Base-by-base conservation (phyloP, 139 green algal species). In the Chlamydomonas incerta region DNA sequence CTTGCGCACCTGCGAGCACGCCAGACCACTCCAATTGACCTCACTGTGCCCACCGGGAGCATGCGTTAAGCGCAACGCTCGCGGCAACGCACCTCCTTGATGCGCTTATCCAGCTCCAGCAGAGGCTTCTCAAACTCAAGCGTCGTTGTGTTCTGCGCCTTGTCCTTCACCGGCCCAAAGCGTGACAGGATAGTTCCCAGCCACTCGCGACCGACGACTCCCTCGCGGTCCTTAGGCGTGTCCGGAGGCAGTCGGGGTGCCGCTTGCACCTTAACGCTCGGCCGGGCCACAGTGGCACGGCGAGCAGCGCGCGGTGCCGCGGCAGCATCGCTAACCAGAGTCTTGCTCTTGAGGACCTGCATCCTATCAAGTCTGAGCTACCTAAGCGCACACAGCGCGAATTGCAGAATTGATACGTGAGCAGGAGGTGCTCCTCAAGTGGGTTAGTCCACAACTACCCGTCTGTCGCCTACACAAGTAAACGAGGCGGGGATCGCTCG, bases 41-140 rank as follows among this genome's bases (percentile, higher is more conserved):
- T 50, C 41, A 50, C 41, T 50, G 41, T 50, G 41, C 6, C 41
- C 41, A 50, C 8, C 41, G 8, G 8, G 41, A 50, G 41, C 41
- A 50, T 50, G 41, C 41, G 8, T 50, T 8, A 8, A 50, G 41
- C 41, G 41, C 5, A 50, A 50, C 41, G 41, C 41, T 50, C 41
- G 41, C 41, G 41, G 41, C 41, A 50, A 50, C 90, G 35, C 68
- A 98, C 97, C 96, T 99, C 97, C 83, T 96, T 96, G 91, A 99
- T 99, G 60, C 96, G 92, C 89, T 98, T 98, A 88, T 99, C 96
- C 70, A 99, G 92, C 91, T 99, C 96, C 41, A 98, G 92, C 31
- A 99, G 90, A 1, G 96, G 96, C 91, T 98, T 98, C 91, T 99
- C 97, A 92, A 99, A 99, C 82, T 98, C 96, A 24, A 99, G 91